phyloP scores from a whole-genome alignment of 2,329 filamentous ascomycete species.

The Metarhizium brunneum region DNA sequence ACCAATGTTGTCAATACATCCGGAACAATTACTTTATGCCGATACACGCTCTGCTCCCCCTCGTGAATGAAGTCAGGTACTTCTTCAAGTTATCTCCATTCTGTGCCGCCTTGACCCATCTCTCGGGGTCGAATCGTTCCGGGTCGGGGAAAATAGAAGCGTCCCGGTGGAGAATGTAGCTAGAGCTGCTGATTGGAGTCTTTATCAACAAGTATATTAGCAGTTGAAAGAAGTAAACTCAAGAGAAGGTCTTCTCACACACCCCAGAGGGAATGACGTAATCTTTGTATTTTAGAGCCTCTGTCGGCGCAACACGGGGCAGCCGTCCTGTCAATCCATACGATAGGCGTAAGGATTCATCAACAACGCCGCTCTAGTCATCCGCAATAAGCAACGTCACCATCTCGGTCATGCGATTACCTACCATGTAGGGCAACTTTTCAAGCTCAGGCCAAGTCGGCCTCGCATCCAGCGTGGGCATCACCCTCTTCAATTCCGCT shows the following conservation, averaged over 20 bases:
- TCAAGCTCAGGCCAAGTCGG: not conserved
- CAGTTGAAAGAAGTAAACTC: not conserved
- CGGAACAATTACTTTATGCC: not conserved
- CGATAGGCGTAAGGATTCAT: not conserved
- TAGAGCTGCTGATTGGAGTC: not conserved
- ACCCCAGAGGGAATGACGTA: not conserved
- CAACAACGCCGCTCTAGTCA: not conserved
- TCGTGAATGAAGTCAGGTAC: not conserved
- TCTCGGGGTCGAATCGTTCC: not conserved
- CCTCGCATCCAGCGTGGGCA: not conserved
- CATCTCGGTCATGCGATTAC: not conserved
- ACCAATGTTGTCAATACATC: not conserved
- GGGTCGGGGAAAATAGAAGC: not conserved
- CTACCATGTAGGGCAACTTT: not conserved
- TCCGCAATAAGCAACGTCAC: too few species aligned
- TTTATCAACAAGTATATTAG: not conserved
- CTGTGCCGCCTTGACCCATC: not conserved
- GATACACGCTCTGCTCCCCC: not conserved
- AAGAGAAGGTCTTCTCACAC: not conserved
- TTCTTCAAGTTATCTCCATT: not conserved
- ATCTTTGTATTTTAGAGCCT: not conserved
- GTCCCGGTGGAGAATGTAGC: not conserved
- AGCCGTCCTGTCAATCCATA: not conserved
- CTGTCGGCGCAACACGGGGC: not conserved
- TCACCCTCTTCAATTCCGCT: not conserved